These are phyloP conservation scores for Eutypella sp. DNA, from an alignment of 2,329 filamentous ascomycete genomes.

Conservation along the genomic window DNA sequence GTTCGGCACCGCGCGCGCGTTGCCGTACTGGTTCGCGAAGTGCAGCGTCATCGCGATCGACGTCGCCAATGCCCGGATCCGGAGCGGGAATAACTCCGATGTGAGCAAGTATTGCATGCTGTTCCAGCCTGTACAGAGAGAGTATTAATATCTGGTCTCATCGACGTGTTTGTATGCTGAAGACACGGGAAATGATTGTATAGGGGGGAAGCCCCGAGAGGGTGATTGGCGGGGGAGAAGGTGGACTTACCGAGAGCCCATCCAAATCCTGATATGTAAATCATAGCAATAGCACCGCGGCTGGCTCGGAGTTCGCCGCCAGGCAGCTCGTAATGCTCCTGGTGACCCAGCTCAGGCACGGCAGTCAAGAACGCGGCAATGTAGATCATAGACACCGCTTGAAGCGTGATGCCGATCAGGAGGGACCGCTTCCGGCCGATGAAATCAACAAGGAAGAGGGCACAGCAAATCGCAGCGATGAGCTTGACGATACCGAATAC, in stretches of 20 bases:
- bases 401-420: slow-evolving; percentile 54
- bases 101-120: slow-evolving; percentile 75
- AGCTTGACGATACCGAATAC: slow-evolving; percentile 76
- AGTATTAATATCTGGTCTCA: not conserved
- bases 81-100: slow-evolving; percentile 70
- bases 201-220: not conserved
- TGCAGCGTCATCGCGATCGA: slow-evolving; percentile 73
- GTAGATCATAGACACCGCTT: slow-evolving; percentile 58
- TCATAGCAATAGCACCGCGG: slow-evolving; percentile 66
- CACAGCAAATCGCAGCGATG: slow-evolving; percentile 60
- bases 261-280: slow-evolving; percentile 63
- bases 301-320: slow-evolving; percentile 49
- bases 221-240: not conserved
- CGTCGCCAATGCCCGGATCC: slow-evolving; percentile 66
- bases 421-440: slow-evolving; percentile 69
- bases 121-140: slow-evolving; percentile 53
- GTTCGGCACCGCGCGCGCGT: slow-evolving; percentile 67
- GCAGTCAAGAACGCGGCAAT: slow-evolving; percentile 57
- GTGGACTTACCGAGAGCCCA: slow-evolving; percentile 51
- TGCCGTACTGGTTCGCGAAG: slow-evolving; percentile 75
- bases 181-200: not conserved
- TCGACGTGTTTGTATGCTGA: no score
- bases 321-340: slow-evolving; percentile 43
- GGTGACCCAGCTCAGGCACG: slow-evolving; percentile 53
- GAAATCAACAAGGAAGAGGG: slow-evolving; percentile 73